phyloP scores from a whole-genome alignment of 768 basidiomycete genomes.

The Suillus luteus region DNA sequence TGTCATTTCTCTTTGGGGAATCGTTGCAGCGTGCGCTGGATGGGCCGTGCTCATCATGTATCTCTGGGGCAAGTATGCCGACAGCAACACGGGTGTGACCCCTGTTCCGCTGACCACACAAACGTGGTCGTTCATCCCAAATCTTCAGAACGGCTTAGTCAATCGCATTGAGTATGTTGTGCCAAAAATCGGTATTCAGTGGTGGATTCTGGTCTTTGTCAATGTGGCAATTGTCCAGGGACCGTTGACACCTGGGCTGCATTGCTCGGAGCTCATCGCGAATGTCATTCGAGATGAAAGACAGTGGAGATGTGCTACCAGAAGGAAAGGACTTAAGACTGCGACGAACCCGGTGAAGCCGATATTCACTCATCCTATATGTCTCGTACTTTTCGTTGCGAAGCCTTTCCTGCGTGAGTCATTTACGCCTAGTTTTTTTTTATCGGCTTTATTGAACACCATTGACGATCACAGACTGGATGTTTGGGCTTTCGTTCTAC shows the following conservation, averaged over 20 bases:
- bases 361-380: constrained; percentile 25
- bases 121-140: constrained; percentile 33
- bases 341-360: constrained; percentile 24
- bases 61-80: background rate
- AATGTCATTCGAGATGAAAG: constrained; percentile 33
- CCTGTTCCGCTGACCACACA: background rate
- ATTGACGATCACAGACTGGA: constrained; percentile 26
- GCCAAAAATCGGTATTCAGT: constrained; percentile 18
- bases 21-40: constrained; percentile 21
- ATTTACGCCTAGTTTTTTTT: background rate
- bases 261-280: constrained; percentile 30
- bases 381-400: constrained; percentile 18
- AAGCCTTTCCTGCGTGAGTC: constrained; percentile 33
- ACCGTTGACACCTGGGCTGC: constrained; percentile 30
- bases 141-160: no score
- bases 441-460: background rate
- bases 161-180: constrained; percentile 20
- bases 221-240: constrained; percentile 31
- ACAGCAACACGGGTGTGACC: background rate
- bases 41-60: constrained; percentile 25
- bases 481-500: constrained; percentile 32
- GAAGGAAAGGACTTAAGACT: constrained; percentile 17
- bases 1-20: constrained; percentile 25
- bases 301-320: constrained; percentile 29
- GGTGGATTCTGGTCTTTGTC: constrained; percentile 29